Base-by-base conservation (phyloP, 441 rosid species). In the Macaranga tanarius region DNA sequence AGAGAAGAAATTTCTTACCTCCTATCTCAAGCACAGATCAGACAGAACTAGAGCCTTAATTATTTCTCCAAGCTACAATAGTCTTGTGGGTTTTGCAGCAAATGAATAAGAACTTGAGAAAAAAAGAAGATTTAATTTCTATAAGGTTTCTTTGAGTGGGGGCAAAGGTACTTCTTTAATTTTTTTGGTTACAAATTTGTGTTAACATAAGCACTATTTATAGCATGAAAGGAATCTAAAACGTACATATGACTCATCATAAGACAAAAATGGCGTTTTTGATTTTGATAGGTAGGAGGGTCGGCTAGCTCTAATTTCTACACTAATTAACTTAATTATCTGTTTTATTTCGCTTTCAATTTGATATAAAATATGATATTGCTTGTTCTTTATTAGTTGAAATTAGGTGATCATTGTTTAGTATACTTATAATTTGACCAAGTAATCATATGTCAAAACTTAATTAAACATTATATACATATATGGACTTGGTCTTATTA, bases 261-360 rank as follows among this genome's bases (percentile, higher is more conserved):
- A 59, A 22, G 62, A 65, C 40, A 71, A 20, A 52, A 65, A 54
- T 15, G 44, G 67, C 34, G 26, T 51, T 50, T 20, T 61, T 23
- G 15, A 34, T 26, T 26, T 38, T 26, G 40, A 11, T 48, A 23
- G 5, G 5, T 25, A 51, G 65, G 23, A 22, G 7, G 83, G 79
- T 72, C 80, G 76, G 75, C 79, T 75, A 66, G 75, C 75, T 75
- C 38, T 68, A 65, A 65, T 23, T 73, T 26, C 73, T 61, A 70
- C 63, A 3, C 59, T 11, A 52, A 73, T 67, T 57, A 22, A 1
- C 15, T 10, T 45, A 9, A 12, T 48, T 48, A 0, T 11, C 16
- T 15, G 81, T 86, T 86, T 73, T 15, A 77, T 79, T 72, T 86
- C 83, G 72, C 85, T 79, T 74, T 86, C 87, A 71, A 19, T 51